Conservation (phyloP, 192 early-diverging fungal genomes). For the Jimgerdemannia flammicorona region DNA sequence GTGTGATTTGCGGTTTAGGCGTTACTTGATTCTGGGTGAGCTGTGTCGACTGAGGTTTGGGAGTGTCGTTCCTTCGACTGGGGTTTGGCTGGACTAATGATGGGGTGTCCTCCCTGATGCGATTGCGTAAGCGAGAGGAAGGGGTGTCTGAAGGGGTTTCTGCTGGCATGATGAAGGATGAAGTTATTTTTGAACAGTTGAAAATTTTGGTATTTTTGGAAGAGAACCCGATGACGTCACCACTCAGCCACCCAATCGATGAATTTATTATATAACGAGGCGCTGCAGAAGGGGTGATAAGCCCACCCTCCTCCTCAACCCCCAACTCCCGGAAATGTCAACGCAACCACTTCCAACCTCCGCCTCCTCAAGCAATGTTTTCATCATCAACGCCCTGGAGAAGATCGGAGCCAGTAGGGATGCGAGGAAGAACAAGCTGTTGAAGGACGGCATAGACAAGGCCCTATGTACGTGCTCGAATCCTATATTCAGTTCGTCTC, state of each 20-base stretch:
- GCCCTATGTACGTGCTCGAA: constrained; percentile 42
- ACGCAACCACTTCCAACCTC: not conserved
- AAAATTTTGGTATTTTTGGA: no score
- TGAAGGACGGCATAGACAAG: constrained; percentile 42
- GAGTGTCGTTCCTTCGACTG: not conserved
- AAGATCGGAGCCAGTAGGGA: constrained; percentile 55
- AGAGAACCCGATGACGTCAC: not conserved
- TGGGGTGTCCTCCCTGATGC: not conserved
- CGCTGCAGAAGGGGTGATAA: no score
- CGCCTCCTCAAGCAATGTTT: constrained; percentile 39
- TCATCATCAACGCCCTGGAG: constrained; percentile 63
- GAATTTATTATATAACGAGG: not conserved
- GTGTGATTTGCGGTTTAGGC: not conserved
- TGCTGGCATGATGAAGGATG: no score
- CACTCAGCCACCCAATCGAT: not conserved
- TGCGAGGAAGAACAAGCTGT: constrained; percentile 35
- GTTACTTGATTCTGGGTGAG: not conserved
- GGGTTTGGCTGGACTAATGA: not conserved
- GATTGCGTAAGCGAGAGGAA: not conserved
- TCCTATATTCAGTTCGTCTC: not conserved
- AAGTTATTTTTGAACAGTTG: no score
- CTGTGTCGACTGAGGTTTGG: not conserved
- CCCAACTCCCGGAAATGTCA: not conserved
- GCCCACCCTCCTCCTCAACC: no score
- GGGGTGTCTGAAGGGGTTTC: no score